Conservation (phyloP, 2,329 filamentous ascomycete species). For the Sporothrix inflata region DNA sequence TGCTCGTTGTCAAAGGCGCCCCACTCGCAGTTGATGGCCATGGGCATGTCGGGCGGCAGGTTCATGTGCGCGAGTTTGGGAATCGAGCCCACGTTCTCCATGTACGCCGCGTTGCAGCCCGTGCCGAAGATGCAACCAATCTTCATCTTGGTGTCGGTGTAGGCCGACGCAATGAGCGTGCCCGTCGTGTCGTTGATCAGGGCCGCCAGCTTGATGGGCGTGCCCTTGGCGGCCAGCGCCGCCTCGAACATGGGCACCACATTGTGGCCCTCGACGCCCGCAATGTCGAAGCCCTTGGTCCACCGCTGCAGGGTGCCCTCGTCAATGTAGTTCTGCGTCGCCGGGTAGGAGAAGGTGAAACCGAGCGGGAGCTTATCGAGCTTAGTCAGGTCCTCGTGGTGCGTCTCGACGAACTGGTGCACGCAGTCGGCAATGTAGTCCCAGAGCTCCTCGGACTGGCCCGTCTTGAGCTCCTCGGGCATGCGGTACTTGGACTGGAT, state of each 20-base stretch:
- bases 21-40: slow-evolving; percentile 98
- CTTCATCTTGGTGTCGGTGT: slow-evolving; percentile 91
- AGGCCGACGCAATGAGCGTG: slow-evolving; percentile 92
- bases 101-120: slow-evolving; percentile 97
- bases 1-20: slow-evolving; percentile 96
- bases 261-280: slow-evolving; percentile 86
- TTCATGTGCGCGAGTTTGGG: slow-evolving; percentile 94
- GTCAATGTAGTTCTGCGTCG: slow-evolving; percentile 90
- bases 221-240: slow-evolving; percentile 66
- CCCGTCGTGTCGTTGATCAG: slow-evolving; percentile 98
- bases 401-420: slow-evolving; percentile 84
- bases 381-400: slow-evolving; percentile 69
- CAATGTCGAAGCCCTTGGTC: slow-evolving; percentile 97
- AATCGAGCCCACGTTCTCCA: slow-evolving; percentile 89
- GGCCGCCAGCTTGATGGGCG: slow-evolving; percentile 90
- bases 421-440: slow-evolving; percentile 93
- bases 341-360: slow-evolving; percentile 96
- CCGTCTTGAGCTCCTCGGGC: slow-evolving; percentile 89
- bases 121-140: slow-evolving; percentile 99
- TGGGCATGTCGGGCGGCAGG: slow-evolving; percentile 78
- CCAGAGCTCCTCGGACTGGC: slow-evolving; percentile 83
- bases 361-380: slow-evolving; percentile 75
- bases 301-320: slow-evolving; percentile 90
- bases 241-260: slow-evolving; percentile 86
- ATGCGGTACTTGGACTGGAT: slow-evolving; percentile 96